Base-by-base conservation (phyloP, 306 rosid species). In the Fragaria vesca region DNA sequence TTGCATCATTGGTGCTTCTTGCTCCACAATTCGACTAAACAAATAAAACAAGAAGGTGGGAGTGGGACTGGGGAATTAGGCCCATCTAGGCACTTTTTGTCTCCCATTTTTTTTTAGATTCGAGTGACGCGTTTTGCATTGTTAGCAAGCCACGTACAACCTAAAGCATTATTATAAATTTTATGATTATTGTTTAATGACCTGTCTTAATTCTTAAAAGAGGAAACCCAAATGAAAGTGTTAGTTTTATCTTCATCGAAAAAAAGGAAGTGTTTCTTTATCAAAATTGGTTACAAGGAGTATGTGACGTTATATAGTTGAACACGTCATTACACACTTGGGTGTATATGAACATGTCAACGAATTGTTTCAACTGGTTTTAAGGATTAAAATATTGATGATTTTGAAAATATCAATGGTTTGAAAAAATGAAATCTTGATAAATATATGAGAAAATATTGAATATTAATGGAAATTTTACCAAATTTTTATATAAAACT, bases 11-110 rank as follows among this genome's bases (percentile, higher is more conserved):
- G 13, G 7, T 60, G 66, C 7, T 60, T 18, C 26, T 5, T 54
- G 48, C 51, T 26, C 74, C 46, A 26, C 86, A 32, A 12, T 55
- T 61, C 51, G 52, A 78, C 69, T 26, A 48, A 51, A 73, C 18
- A 16, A 30, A 20, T 67, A 34, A 8, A 72, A 70, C 42, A 34
- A 21, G 16, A 7, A 8, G 21, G 66, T 75, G 66, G 75, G 47
- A 21, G 42, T 38, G 43, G 40, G 40, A 3, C 62, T 9, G 45
- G 16, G 30, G 16, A 48, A 51, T 42, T 40, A 60, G 83, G 38
- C 48, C 78, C 45, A 6, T 5, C 11, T 62, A 8, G 32, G 58
- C 69, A 4, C 42, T 42, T 42, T 54, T 78, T 76, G 77, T 69
- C 82, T 50, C 78, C 83, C 57, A 69, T 30, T 61, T 42, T 21